Conservation (phyloP, 2,329 filamentous ascomycete genomes). For the Sarocladiaceae sp. region DNA sequence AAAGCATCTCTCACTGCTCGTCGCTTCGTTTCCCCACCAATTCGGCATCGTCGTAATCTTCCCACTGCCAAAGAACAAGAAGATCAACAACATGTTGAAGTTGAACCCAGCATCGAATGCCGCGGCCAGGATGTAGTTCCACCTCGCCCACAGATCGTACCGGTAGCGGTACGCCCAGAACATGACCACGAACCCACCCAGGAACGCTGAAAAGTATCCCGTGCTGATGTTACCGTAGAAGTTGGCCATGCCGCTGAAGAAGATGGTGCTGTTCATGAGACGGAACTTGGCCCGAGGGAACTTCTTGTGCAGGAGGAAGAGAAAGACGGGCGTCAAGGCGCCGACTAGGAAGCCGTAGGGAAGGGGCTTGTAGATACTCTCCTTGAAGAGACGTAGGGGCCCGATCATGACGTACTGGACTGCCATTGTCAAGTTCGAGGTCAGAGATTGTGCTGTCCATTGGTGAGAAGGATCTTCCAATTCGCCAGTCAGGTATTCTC, state of each 20-base stretch:
- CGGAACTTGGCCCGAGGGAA: slow-evolving; percentile 52
- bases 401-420: slow-evolving; percentile 58
- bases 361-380: slow-evolving; percentile 41
- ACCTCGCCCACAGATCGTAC: slow-evolving; percentile 54
- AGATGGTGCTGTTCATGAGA: slow-evolving; percentile 59
- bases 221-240: slow-evolving; percentile 62
- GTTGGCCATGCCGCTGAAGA: slow-evolving; percentile 48
- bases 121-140: slow-evolving; percentile 58
- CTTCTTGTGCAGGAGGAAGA: slow-evolving; percentile 46
- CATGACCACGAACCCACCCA: slow-evolving; percentile 59
- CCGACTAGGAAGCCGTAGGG: slow-evolving; percentile 52
- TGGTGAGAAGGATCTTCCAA: slow-evolving; percentile 52
- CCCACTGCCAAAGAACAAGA: slow-evolving; percentile 53
- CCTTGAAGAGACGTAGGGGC: slow-evolving; percentile 43
- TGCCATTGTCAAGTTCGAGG: slow-evolving; percentile 47
- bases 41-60: slow-evolving; percentile 56
- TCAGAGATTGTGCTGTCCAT: slow-evolving; percentile 55
- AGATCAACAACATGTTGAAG: slow-evolving; percentile 57
- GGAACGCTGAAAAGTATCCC: slow-evolving; percentile 51
- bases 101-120: slow-evolving; percentile 61
- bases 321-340: slow-evolving; percentile 36
- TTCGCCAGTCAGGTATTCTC: slow-evolving; percentile 47
- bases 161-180: slow-evolving; percentile 52
- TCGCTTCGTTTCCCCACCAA: slow-evolving; percentile 59
- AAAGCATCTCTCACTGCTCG: slow-evolving; percentile 56